Conservation (phyloP, 306 rosid species). For the Glycine tomentella region DNA sequence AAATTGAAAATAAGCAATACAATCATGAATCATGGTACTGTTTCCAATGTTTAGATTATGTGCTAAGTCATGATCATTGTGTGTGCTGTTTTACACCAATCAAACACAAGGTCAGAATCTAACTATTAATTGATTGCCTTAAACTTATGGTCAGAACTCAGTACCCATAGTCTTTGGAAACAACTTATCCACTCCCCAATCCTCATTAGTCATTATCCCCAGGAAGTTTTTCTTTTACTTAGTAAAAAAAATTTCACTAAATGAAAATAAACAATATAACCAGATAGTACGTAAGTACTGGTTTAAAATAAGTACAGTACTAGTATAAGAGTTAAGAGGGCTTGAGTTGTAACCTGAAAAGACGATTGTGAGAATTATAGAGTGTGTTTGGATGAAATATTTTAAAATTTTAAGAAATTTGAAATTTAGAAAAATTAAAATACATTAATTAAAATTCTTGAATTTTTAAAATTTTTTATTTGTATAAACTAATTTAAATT, state of each 20-base stretch:
- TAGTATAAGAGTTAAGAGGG: no score
- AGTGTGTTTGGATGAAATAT: no score
- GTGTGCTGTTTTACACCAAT: slow-evolving; percentile 1
- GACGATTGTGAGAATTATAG: no score
- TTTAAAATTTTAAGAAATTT: no score
- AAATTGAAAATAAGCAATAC: neutral
- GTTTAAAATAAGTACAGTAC: no score
- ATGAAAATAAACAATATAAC: neutral
- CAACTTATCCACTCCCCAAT: slow-evolving; percentile 26
- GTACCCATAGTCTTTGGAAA: slow-evolving; percentile 8
- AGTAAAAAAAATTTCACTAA: no score
- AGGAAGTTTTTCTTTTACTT: neutral
- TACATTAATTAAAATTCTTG: no score
- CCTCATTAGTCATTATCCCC: neutral
- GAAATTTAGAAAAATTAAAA: no score
- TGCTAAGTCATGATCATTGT: neutral
- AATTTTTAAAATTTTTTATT: no score
- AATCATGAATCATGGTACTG: neutral
- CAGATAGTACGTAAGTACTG: no score
- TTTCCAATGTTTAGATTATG: neutral
- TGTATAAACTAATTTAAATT: no score
- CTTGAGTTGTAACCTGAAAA: no score
- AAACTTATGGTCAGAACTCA: slow-evolving; percentile 20
- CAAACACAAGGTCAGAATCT: slow-evolving; percentile 21
- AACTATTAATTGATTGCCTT: neutral